Percentiles rank a stretch among this genome's conserved stretches.
phyloP scores from a whole-genome alignment of 169 alveolate species.

The Besnoitia besnoiti region DNA sequence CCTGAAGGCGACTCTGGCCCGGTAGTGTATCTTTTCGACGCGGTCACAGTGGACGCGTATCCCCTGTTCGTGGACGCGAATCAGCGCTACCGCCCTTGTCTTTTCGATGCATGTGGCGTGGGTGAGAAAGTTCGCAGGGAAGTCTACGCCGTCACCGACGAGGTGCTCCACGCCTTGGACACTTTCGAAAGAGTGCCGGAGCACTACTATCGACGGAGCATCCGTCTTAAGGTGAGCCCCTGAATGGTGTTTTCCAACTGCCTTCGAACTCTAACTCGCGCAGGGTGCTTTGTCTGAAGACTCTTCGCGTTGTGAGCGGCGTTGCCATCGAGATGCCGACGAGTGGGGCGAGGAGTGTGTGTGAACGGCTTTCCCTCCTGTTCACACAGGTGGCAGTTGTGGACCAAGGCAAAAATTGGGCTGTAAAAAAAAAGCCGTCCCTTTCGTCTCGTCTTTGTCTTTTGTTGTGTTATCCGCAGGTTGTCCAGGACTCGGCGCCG shows the following conservation, averaged over 20 bases:
- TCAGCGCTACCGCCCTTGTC: conserved; percentile 39
- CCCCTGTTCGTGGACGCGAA: conserved; percentile 39
- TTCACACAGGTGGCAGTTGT: too few relatives aligned
- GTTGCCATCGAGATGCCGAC: too few relatives aligned
- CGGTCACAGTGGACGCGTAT: neutral
- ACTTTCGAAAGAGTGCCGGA: conserved; percentile 35
- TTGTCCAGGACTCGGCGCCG: neutral
- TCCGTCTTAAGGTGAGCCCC: neutral
- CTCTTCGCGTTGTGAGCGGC: too few relatives aligned
- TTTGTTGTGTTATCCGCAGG: neutral
- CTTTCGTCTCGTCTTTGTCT: neutral
- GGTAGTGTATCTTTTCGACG: conserved; percentile 38
- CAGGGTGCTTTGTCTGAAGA: too few relatives aligned
- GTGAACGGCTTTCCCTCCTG: too few relatives aligned
- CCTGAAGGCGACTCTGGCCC: neutral
- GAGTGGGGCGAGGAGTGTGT: too few relatives aligned
- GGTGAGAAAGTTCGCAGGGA: conserved; percentile 36
- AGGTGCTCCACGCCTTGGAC: neutral
- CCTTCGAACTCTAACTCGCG: too few relatives aligned
- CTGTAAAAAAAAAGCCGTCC: too few relatives aligned
- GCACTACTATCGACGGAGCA: conserved; percentile 9
- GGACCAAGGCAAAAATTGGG: too few relatives aligned
- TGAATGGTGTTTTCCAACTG: too few relatives aligned
- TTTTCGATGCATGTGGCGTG: conserved; percentile 14
- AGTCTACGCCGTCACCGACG: conserved; percentile 44